Evolutionary conservation across 805 yeast species (phyloP).

Genomic region (Cyberlindnera japonica): DNA sequence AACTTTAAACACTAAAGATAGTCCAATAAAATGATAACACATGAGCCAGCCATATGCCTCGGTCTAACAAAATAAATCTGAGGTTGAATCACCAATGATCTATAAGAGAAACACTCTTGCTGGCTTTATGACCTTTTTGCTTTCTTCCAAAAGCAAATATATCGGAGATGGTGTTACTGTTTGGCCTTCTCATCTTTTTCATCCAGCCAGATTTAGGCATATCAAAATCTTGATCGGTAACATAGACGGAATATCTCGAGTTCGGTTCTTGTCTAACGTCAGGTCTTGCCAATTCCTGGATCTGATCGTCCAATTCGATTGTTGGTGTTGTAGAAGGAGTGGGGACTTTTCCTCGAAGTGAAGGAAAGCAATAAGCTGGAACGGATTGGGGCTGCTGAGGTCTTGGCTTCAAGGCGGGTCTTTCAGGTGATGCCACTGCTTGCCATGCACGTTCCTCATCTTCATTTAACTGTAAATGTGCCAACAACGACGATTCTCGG

Average conservation of each 20-base stretch:
- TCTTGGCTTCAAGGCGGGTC: constrained; percentile 1
- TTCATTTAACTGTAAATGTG: constrained; percentile 14
- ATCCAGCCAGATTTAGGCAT: constrained; percentile 13
- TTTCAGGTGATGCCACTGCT: constrained; percentile 8
- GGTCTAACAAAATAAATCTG: not conserved
- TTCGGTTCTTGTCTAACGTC: constrained; percentile 7
- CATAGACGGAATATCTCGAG: constrained; percentile 12
- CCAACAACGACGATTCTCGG: constrained; percentile 14
- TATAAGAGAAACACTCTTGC: constrained; percentile 7
- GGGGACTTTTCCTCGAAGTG: constrained; percentile 12
- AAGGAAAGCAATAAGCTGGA: constrained; percentile 19
- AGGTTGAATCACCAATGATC: not conserved
- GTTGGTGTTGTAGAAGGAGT: constrained; percentile 11
- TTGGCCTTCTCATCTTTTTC: constrained; percentile 6
- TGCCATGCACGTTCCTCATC: constrained; percentile 16
- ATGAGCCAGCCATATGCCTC: no score
- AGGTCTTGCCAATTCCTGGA: constrained; percentile 8
- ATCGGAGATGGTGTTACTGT: constrained; percentile 9
- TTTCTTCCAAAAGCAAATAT: constrained; percentile 8
- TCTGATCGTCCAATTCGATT: constrained; percentile 4
- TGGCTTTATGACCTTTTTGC: constrained; percentile 5
- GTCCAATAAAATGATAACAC: no score
- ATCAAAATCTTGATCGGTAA: constrained; percentile 15
- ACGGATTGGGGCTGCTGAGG: constrained; percentile 7
- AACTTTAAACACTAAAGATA: not conserved